Evolutionary conservation across 78 protist genomes (phyloP), one percentile per base, ranked within the genome.

Genomic region (Dictyostelium brefeldianum): DNA sequence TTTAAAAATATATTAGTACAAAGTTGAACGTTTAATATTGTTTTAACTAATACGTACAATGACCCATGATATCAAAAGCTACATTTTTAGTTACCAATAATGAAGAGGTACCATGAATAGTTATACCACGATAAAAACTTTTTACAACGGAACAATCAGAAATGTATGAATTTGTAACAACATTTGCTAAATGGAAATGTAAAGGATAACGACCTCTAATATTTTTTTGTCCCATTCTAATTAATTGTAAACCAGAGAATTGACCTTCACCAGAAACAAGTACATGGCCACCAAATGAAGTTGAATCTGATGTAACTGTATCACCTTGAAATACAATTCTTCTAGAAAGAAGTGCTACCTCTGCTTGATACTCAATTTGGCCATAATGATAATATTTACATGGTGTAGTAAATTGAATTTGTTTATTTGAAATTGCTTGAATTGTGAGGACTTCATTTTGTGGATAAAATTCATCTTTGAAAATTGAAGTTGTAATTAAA

Each of bases 191-290:
- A 80, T 90, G 94, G 47, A 54, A 90, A 81, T 96, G 97, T 6
- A 96, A 14, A 50, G 97, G 97, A 64, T 95, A 95, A 50, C 97
- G 94, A 10, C 64, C 70, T 41, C 78, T 59, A 0, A 53, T 71
- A 75, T 96, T 96, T 31, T 73, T 71, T 67, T 95, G 97, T 17
- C 97, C 97, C 95, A 96, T 89, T 3, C 90, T 89, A 41, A n/a
- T 69, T 9, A 92, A 51, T 31, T 79, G 94, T 9, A 92, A 47
- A 29, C 93, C 94, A n/a, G 95, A 25, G 46, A 96, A 48, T 50
- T 93, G 89, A 20, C 95, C 96, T n/a, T 91, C 70, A 25, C 82
- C 69, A 67, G 29, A 70, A 8, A 51, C 56, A 14, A 91, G 43
- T 1, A 91, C 83, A 31, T 91, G 83, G 14, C 95, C 95, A 43